Evolutionary conservation across 2,329 filamentous ascomycete genomes (phyloP), one percentile per base, ranked within the genome.

Genomic region (Zasmidium angulare): DNA sequence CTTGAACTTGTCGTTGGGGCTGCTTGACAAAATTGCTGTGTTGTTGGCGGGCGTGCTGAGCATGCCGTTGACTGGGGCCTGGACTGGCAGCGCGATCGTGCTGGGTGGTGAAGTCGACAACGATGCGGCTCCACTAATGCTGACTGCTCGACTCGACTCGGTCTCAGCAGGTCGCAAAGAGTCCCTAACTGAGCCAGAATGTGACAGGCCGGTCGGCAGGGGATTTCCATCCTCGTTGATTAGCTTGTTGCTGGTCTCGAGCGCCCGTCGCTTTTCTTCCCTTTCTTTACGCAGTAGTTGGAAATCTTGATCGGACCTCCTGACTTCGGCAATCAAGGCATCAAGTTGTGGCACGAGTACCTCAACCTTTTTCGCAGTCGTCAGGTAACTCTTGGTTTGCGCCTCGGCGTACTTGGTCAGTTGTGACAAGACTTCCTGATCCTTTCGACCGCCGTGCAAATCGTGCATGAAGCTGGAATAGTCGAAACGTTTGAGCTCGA

Each of bases 391-490:
- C 69, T 86, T 88, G 17, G 95, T 91, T 72, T 99, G 95, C 2
- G 89, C 86, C 72, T 96, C 92, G 10, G 96, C 96, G 73, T 93
- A 99, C 72, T 89, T 93, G 1, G 95, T 99, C 29, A 99, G 82
- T 72, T 97, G 90, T 1, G 93, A 98, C 26, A 99, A 77, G 3
- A 99, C 90, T 74, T 99, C 95, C 71, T 98, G 95, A 70, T 99
- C 95, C 74, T 98, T 99, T 63, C 95, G 88, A n/a, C 95, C 95
- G 26, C 95, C 95, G 64, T 98, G 95, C n/a, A 99, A 82, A 78
- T 99, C 95, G 71, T 98, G 93, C 90, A 99, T 96, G 72, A 98
- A 99, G 14, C 91, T 96, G 2, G 93, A 98, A 74, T 99, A 99
- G 75, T 99, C 96, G 70, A 99, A 99, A 10, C 96, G 88, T 78